A percentile compares a stretch with the other conserved stretches of the same genome.
Evolutionary conservation across 75 land plant genomes (phyloP).

Genomic region (Picea sitchensis): DNA sequence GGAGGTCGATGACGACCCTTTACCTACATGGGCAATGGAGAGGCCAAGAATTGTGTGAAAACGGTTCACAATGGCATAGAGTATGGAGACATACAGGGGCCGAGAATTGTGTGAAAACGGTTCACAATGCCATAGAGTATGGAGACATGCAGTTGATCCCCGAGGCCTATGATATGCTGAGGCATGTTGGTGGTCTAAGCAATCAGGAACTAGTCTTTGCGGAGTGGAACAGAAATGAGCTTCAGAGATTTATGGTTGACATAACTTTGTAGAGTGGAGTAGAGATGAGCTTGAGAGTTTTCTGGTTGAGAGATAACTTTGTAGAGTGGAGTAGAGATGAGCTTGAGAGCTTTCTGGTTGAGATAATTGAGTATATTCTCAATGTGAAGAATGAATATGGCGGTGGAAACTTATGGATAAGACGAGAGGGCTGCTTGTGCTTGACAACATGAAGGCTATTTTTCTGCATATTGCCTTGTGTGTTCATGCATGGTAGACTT

Average conservation of each 20-base stretch:
- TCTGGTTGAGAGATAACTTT: too few species aligned
- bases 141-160: slow-evolving; percentile 78
- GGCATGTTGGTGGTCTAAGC: slow-evolving; percentile 29
- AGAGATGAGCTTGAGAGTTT: too few species aligned
- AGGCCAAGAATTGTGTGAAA: slow-evolving; percentile 47
- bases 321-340: too few species aligned
- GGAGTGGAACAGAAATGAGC: slow-evolving; percentile 48
- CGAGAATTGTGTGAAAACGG: slow-evolving; percentile 82
- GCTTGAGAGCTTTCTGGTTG: slow-evolving; percentile 49
- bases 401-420: slow-evolving; percentile 40
- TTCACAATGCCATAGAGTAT: slow-evolving; percentile 74
- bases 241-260: too few species aligned
- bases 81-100: too few species aligned
- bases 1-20: slow-evolving; percentile 72
- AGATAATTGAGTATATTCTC: slow-evolving; percentile 44
- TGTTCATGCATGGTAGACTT: too few species aligned
- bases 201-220: slow-evolving; percentile 36
- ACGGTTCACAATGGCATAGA: too few species aligned
- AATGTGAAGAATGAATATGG: slow-evolving; percentile 30
- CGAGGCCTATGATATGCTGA: slow-evolving; percentile 68
- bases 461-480: too few species aligned
- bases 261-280: too few species aligned
- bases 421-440: neutral
- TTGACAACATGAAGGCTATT: too few species aligned
- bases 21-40: slow-evolving; percentile 61